Conservation (phyloP, 2,329 filamentous ascomycete species). For the Curvularia sp. region DNA sequence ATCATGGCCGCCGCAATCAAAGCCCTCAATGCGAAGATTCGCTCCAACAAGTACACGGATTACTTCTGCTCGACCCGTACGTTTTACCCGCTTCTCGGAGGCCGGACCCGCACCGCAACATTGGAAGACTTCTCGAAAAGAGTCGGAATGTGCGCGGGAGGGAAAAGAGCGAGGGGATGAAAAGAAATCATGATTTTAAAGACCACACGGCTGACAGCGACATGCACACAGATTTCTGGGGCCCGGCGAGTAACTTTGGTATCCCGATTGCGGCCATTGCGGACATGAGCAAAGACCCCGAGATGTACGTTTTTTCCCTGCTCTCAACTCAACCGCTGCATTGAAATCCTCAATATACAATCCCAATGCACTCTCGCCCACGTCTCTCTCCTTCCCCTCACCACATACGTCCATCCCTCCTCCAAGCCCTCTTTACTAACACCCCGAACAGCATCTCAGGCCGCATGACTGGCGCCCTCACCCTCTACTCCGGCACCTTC, state of each 20-base stretch:
- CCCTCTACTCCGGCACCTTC: slow-evolving; percentile 68
- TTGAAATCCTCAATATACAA: background rate
- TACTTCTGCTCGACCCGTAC: slow-evolving; percentile 63
- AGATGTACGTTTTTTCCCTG: slow-evolving; percentile 52
- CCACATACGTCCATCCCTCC: background rate
- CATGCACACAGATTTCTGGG: slow-evolving; percentile 58
- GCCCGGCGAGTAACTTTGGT: slow-evolving; percentile 60
- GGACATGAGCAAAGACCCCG: slow-evolving; percentile 61
- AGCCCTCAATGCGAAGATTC: slow-evolving; percentile 61
- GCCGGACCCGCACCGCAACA: background rate
- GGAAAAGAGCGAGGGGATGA: background rate
- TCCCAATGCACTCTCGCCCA: too few relatives aligned
- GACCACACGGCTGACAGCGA: slow-evolving; percentile 13
- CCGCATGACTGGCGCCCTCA: slow-evolving; percentile 67
- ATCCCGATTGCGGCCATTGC: slow-evolving; percentile 62
- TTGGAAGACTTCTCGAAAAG: background rate
- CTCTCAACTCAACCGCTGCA: background rate
- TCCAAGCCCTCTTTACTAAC: background rate
- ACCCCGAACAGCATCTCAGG: slow-evolving; percentile 65
- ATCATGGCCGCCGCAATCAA: slow-evolving; percentile 62
- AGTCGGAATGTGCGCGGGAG: slow-evolving; percentile 3
- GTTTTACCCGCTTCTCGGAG: slow-evolving; percentile 35
- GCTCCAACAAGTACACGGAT: slow-evolving; percentile 58
- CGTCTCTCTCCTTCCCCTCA: background rate
- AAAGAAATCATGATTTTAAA: background rate